phyloP scores from a whole-genome alignment of 208 protist species.

The Trypanosoma platydactyli region DNA sequence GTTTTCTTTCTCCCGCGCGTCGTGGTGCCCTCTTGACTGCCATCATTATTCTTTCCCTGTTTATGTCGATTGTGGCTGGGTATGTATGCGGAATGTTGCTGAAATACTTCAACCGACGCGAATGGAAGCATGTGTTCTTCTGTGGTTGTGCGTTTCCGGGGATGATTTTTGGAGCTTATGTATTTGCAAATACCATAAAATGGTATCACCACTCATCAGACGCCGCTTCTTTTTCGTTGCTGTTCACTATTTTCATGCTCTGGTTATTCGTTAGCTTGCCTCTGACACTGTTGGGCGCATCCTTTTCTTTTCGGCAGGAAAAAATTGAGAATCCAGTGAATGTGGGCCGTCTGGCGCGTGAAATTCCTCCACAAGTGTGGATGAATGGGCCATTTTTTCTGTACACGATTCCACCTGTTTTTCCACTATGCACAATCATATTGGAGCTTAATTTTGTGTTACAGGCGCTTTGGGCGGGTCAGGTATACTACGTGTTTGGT shows the following conservation, averaged over 20 bases:
- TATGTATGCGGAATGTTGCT: slow-evolving; percentile 92
- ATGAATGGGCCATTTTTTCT: slow-evolving; percentile 59
- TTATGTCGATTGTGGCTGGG: slow-evolving; percentile 88
- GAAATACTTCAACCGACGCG: slow-evolving; percentile 86
- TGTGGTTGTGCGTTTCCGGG: slow-evolving; percentile 71
- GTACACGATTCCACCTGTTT: slow-evolving; percentile 64
- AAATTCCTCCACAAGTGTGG: slow-evolving; percentile 92
- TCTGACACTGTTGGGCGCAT: slow-evolving; percentile 95
- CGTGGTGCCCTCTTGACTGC: slow-evolving; percentile 91
- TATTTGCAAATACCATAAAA: slow-evolving; percentile 71
- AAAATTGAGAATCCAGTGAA: slow-evolving; percentile 80
- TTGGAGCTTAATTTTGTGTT: slow-evolving; percentile 99
- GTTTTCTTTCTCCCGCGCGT: slow-evolving; percentile 95
- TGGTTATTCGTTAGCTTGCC: slow-evolving; percentile 95
- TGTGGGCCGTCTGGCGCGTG: slow-evolving; percentile 95
- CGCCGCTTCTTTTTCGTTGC: slow-evolving; percentile 57
- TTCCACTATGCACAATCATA: slow-evolving; percentile 97
- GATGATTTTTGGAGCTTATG: slow-evolving; percentile 54
- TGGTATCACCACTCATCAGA: slow-evolving; percentile 51
- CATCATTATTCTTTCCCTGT: slow-evolving; percentile 73
- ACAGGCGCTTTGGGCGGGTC: slow-evolving; percentile 91
- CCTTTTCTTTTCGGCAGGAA: slow-evolving; percentile 92
- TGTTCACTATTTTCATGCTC: slow-evolving; percentile 63
- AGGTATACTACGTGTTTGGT: slow-evolving; percentile 98
- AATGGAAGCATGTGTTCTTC: slow-evolving; percentile 92